Evolutionary conservation across 768 basidiomycete genomes (phyloP).

Genomic region (Leccinellum rugosiceps): DNA sequence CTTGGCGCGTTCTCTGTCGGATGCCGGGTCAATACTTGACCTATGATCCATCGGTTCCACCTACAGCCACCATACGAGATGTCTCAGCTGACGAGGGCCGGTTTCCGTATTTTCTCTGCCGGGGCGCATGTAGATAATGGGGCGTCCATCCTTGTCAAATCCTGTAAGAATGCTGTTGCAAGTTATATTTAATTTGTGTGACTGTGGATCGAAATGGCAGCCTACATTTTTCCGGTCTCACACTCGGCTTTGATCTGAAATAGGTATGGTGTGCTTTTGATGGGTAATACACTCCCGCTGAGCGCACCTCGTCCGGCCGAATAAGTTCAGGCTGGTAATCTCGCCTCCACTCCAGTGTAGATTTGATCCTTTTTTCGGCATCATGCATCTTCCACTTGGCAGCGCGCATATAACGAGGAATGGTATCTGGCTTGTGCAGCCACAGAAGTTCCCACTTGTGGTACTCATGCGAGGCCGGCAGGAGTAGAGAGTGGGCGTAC

Average conservation of each 20-base stretch:
- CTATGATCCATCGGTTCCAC: conserved; percentile 26
- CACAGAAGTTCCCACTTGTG: conserved; percentile 75
- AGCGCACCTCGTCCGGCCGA: conserved; percentile 61
- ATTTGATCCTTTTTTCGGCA: conserved; percentile 73
- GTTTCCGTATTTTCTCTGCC: conserved; percentile 82
- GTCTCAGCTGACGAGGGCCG: conserved; percentile 73
- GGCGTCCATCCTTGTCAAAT: conserved; percentile 84
- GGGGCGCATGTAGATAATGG: conserved; percentile 86
- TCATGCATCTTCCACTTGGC: conserved; percentile 81
- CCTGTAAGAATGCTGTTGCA: conserved; percentile 67
- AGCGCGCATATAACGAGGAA: conserved; percentile 75
- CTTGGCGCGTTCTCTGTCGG: conserved; percentile 77
- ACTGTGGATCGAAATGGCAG: background rate
- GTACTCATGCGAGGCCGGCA: conserved; percentile 71
- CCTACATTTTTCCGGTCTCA: conserved; percentile 86
- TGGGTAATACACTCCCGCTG: conserved; percentile 8
- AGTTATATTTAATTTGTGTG: background rate
- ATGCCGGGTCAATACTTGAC: conserved; percentile 4
- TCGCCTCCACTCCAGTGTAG: conserved; percentile 80
- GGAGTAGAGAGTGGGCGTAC: conserved; percentile 58
- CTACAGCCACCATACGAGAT: conserved; percentile 85
- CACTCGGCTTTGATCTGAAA: conserved; percentile 67
- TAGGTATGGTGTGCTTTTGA: background rate
- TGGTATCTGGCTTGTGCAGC: conserved; percentile 64
- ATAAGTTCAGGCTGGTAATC: conserved; percentile 86